Conservation (phyloP, 2,329 filamentous ascomycete genomes). For the Beauveria sp. region DNA sequence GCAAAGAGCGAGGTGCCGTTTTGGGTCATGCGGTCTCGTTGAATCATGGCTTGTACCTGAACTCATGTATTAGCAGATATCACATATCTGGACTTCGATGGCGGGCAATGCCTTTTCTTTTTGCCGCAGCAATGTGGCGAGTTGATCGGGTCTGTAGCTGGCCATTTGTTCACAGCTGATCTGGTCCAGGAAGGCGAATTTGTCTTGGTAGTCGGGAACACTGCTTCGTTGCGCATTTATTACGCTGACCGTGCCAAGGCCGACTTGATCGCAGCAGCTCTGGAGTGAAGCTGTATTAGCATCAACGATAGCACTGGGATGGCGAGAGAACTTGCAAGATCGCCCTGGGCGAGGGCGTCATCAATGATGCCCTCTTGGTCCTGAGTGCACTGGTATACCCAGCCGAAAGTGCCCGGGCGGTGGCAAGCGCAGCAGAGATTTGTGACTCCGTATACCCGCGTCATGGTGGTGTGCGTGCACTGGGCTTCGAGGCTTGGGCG, state of each 20-base stretch:
- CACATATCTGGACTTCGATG: not conserved
- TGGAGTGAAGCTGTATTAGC: conserved; percentile 1
- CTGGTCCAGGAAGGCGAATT: conserved; percentile 38
- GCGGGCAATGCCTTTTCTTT: conserved; percentile 36
- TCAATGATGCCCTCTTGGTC: conserved; percentile 44
- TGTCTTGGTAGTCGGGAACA: conserved; percentile 33
- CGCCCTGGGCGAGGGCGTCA: conserved; percentile 19
- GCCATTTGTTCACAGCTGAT: conserved; percentile 33
- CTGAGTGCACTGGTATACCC: conserved; percentile 66
- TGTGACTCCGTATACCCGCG: conserved; percentile 50
- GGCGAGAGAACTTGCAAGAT: conserved; percentile 10
- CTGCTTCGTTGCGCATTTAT: conserved; percentile 31
- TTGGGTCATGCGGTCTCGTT: conserved; percentile 20
- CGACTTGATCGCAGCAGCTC: conserved; percentile 26
- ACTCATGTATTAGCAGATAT: conserved; percentile 10
- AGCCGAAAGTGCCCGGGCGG: conserved; percentile 51
- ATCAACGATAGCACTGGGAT: not conserved
- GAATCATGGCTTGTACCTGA: conserved; percentile 28
- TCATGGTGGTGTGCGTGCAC: conserved; percentile 65
- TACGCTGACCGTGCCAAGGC: conserved; percentile 22
- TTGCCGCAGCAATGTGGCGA: conserved; percentile 41
- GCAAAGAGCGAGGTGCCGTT: conserved; percentile 18
- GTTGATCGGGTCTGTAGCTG: conserved; percentile 39
- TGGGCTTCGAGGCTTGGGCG: conserved; percentile 20
- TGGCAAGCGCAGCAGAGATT: conserved; percentile 52